Evolutionary conservation across 1,284 basidiomycete species (phyloP).

Genomic region (Porogramme epimiltina): DNA sequence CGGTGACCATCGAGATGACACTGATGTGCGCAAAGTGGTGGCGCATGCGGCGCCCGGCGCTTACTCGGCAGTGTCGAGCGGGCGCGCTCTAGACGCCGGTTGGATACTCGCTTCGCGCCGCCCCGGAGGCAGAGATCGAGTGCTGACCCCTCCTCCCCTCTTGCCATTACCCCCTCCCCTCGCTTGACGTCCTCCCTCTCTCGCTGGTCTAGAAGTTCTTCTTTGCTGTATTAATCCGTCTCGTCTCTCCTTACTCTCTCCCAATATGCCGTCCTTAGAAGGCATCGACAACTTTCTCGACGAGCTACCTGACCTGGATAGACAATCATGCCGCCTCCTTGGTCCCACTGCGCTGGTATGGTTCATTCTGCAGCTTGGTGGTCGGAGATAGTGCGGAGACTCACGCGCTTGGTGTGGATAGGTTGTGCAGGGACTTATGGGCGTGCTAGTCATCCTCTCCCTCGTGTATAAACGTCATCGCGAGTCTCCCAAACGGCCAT

Average conservation of each 20-base stretch:
- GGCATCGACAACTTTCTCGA: constrained; percentile 24
- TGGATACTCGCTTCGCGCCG: too few species aligned
- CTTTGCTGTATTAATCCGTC: too few species aligned
- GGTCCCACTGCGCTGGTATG: constrained; percentile 69
- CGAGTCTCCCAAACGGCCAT: constrained; percentile 84
- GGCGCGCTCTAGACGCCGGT: too few species aligned
- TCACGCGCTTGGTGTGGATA: constrained; percentile 29
- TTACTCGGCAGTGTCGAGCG: too few species aligned
- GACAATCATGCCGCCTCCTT: constrained; percentile 61
- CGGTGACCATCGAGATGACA: too few species aligned
- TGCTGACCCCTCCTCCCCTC: too few species aligned
- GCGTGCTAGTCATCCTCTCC: constrained; percentile 82
- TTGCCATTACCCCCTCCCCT: background rate
- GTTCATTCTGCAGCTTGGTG: background rate
- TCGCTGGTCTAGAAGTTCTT: too few species aligned
- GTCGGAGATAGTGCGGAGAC: background rate
- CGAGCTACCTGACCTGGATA: constrained; percentile 54
- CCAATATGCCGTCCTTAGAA: constrained; percentile 16
- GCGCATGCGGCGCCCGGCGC: too few species aligned
- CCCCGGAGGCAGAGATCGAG: too few species aligned
- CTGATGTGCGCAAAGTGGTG: too few species aligned
- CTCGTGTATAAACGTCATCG: constrained; percentile 88
- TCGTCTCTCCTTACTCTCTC: background rate
- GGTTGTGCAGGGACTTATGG: constrained; percentile 85
- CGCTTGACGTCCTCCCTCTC: background rate